Percentiles rank a stretch among this genome's conserved stretches.
Evolutionary conservation across 2,329 filamentous ascomycete species (phyloP).

Genomic region (Penicillium sp.): DNA sequence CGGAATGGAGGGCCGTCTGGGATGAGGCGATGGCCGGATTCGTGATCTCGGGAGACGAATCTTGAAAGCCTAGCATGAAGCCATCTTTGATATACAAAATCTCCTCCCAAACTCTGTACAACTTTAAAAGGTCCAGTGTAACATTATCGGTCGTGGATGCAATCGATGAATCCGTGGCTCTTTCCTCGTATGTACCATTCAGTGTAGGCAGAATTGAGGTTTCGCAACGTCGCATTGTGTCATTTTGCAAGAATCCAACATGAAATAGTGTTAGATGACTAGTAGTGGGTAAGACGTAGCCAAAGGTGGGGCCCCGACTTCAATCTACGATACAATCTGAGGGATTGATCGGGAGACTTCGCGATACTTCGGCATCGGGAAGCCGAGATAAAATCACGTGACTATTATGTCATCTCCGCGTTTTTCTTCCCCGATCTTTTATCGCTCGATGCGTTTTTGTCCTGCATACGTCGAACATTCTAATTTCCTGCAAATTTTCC

Average conservation of each 20-base stretch:
- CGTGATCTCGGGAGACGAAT: conserved; percentile 20
- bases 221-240: neutral
- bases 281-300: neutral
- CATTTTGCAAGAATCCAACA: neutral
- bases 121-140: neutral
- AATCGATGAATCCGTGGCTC: neutral
- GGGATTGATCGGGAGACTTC: neutral
- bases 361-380: conserved; percentile 1
- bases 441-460: conserved; percentile 17
- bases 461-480: conserved; percentile 6
- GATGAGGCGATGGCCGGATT: conserved; percentile 29
- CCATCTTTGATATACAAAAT: neutral
- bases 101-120: neutral
- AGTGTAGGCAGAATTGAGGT: neutral
- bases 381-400: neutral
- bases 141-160: neutral
- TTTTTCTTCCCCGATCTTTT: conserved; percentile 22
- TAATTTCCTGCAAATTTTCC: neutral
- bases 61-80: neutral
- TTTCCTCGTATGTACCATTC: neutral
- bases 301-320: neutral
- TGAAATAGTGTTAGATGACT: too few species aligned
- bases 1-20: conserved; percentile 34
- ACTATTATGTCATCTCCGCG: conserved; percentile 15
- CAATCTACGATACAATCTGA: neutral